Base-by-base conservation (phyloP, 768 basidiomycete genomes). In the Cyclocybe cylindracea region DNA sequence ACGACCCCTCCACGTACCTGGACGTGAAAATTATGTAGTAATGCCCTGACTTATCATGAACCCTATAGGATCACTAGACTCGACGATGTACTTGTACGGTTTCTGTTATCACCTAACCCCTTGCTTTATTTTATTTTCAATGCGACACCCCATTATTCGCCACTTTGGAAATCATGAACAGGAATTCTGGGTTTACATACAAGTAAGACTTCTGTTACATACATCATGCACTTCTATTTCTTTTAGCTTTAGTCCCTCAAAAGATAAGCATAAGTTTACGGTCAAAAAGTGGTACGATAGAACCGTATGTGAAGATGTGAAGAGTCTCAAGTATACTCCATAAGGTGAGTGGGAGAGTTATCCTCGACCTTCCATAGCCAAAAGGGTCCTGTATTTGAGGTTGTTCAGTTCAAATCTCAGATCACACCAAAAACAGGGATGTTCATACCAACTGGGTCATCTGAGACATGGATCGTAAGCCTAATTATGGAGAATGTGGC, bases 301-400 rank as follows among this genome's bases (percentile, higher is more conserved):
- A 41, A 36, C 18, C 18, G 18, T 11, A 34, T 32, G 31, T 10
- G 37, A 39, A 44, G 34, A 32, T 32, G 7, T 48, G 24, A 24
- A 36, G 5, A 1, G n/a, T 32, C 36, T 60, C 48, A 67, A 4
- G 61, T 67, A 44, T 64, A 68, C 50, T 74, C 70, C 64, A 74
- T 70, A 29, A 77, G 59, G 44, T 72, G 61, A 5, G 64, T 60
- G 10, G 71, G 62, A 59, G 65, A 62, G 46, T 71, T 62, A 8
- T 76, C 72, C 13, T 67, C 67, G 40, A 80, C 79, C 65, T 85
- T 86, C 78, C 83, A 86, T 57, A 88, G 72, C 86, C 85, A 88
- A 62, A 87, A 88, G 2, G 87, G 86, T 39, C 86, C 86, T 87
- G 56, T 9, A 10, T 34, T 29, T 42, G 38, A 13, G 18, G 32